These are phyloP conservation scores for Solanum hybrid DNA, from an alignment of 305 asterid species.

Conservation along the genomic window DNA sequence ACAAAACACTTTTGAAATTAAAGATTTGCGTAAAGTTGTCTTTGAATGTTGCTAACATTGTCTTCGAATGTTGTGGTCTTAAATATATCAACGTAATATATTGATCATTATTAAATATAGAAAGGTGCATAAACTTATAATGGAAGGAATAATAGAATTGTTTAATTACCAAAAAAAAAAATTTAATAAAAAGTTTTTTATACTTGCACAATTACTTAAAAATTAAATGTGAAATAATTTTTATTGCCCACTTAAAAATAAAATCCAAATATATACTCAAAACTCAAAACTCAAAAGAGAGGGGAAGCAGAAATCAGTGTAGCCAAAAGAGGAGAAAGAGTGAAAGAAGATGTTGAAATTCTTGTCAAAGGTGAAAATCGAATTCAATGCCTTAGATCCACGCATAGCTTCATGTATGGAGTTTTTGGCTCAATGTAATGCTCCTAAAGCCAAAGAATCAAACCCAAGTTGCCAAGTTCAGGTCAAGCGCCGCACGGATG, in stretches of 20 bases:
- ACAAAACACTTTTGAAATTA: neutral
- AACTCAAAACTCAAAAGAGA: neutral
- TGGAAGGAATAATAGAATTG: neutral
- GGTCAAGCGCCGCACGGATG: too few species aligned
- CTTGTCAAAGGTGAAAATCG: slow-evolving; percentile 78
- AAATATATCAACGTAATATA: neutral
- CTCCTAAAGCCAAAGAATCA: too few species aligned
- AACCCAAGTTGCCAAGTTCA: too few species aligned
- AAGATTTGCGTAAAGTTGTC: neutral
- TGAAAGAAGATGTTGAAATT: slow-evolving; percentile 59
- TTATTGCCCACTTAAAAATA: neutral
- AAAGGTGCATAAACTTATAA: neutral
- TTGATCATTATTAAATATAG: neutral
- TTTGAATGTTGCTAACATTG: neutral
- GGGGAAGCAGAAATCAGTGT: neutral
- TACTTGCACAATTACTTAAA: neutral
- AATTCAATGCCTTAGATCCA: slow-evolving; percentile 50
- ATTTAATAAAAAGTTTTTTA: neutral
- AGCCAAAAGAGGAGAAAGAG: neutral
- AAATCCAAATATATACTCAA: neutral
- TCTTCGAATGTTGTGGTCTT: neutral
- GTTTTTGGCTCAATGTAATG: too few species aligned
- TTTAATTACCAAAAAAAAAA: neutral
- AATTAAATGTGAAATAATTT: neutral
- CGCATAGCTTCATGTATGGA: too few species aligned